Evolutionary conservation across 768 basidiomycete species (phyloP).

Genomic region (Cubamyces sp.): DNA sequence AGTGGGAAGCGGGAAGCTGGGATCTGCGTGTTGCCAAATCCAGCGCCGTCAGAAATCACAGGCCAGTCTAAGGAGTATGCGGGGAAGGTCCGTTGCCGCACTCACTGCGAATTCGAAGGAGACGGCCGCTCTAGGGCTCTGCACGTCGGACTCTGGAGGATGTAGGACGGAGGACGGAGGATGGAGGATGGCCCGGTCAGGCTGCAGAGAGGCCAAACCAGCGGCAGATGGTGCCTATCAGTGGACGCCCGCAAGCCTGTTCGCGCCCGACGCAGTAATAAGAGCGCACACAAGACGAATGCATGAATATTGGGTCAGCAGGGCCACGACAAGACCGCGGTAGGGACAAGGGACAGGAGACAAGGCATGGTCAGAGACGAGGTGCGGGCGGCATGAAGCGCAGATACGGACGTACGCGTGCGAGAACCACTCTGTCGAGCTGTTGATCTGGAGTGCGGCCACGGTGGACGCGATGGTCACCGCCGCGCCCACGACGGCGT

Average conservation of each 20-base stretch:
- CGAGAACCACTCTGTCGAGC: slow-evolving; percentile 19
- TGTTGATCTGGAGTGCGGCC: slow-evolving; percentile 18
- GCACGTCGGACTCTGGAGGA: background rate
- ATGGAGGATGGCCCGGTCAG: background rate
- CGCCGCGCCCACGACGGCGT: slow-evolving; percentile 23
- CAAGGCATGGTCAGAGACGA: slow-evolving; percentile 5
- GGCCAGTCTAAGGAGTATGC: too few relatives aligned
- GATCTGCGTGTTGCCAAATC: too few relatives aligned
- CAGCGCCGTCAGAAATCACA: too few relatives aligned
- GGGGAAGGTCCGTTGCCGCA: too few relatives aligned
- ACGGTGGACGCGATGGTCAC: slow-evolving; percentile 26
- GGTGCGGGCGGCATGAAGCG: background rate
- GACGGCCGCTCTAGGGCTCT: too few relatives aligned
- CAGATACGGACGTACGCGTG: slow-evolving; percentile 26
- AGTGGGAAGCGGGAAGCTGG: too few relatives aligned
- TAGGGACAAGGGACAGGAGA: too few relatives aligned
- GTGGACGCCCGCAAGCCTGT: slow-evolving; percentile 15
- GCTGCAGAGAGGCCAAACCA: slow-evolving; percentile 2
- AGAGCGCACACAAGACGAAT: background rate
- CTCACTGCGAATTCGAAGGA: too few relatives aligned
- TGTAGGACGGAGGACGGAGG: background rate
- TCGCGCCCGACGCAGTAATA: background rate
- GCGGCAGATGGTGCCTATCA: slow-evolving; percentile 6
- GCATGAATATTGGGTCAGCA: too few relatives aligned
- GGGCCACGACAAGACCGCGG: background rate